Percentiles rank a stretch among this genome's conserved stretches.
phyloP scores from a whole-genome alignment of 148 eudicot genomes.

The Pharnaceum exiguum region DNA sequence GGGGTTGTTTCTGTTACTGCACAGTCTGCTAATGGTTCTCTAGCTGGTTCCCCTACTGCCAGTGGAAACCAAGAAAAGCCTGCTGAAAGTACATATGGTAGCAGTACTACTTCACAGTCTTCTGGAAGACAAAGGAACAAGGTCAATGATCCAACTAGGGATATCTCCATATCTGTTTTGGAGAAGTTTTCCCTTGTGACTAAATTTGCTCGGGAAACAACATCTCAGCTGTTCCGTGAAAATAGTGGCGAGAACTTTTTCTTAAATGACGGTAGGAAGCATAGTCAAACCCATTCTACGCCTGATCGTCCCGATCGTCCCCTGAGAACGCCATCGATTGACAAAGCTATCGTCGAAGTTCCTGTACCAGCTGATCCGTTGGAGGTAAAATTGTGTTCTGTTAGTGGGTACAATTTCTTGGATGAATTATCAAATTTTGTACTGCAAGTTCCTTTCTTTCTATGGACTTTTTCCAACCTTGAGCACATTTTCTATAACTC shows the following conservation, averaged over 20 bases:
- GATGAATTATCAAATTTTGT: background rate
- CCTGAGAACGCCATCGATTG: slow-evolving; percentile 25
- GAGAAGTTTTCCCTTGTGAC: slow-evolving; percentile 98
- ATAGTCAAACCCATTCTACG: slow-evolving; percentile 43
- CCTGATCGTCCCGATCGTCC: slow-evolving; percentile 25
- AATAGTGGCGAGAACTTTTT: slow-evolving; percentile 41
- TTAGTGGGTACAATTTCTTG: background rate
- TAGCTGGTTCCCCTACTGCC: slow-evolving; percentile 36
- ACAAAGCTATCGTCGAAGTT: slow-evolving; percentile 38
- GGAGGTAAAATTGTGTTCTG: slow-evolving; percentile 54
- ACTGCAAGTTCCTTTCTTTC: background rate
- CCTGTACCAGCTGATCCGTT: slow-evolving; percentile 66
- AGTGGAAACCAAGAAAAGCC: slow-evolving; percentile 29
- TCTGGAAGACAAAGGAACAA: slow-evolving; percentile 62
- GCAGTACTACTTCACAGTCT: slow-evolving; percentile 28
- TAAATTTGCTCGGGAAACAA: slow-evolving; percentile 96
- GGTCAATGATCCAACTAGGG: slow-evolving; percentile 79
- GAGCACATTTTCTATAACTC: too few relatives aligned
- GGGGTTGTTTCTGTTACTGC: slow-evolving; percentile 59
- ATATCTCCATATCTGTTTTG: slow-evolving; percentile 83
- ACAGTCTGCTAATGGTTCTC: slow-evolving; percentile 36
- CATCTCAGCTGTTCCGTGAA: slow-evolving; percentile 86
- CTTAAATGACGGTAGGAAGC: slow-evolving; percentile 47
- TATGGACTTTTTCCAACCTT: too few relatives aligned
- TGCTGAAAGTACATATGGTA: slow-evolving; percentile 37